Evolutionary conservation across 768 basidiomycete genomes (phyloP), one percentile per base, ranked within the genome.

Genomic region (Infundibulicybe gibba): DNA sequence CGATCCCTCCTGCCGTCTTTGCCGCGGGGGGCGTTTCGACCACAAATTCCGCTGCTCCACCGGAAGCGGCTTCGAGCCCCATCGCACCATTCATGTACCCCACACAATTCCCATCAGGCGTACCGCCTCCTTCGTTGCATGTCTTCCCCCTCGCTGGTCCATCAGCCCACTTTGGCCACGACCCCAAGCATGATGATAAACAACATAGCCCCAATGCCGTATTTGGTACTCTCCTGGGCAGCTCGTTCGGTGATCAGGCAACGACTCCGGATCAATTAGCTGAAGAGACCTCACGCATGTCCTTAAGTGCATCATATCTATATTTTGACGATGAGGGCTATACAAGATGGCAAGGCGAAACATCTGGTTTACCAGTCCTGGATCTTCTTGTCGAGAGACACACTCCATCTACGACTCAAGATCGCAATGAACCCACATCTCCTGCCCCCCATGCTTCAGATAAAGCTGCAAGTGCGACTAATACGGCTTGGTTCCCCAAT

Each of bases 291-390:
- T 74, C 81, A 11, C 77, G 81, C 20, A 77, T 83, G 66, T 81
- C 83, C 0, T 62, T 90, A 37, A 79, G 84, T 0, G 85, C 87
- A 2, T 88, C 87, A 0, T 92, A 92, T 61, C 76, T 92, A 31
- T 92, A 92, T 60, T 82, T 88, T 49, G 90, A 92, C 52, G 89
- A 92, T 58, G 88, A 91, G 61, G 90, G 90, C 2, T 87, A 84
- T 59, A 88, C 90, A 0, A 71, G 90, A 47, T 92, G 90, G 90
- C 90, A 92, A 67, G 93, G 94, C 25, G 92, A 94, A 57, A 91
- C 91, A 0, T 94, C 92, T 3, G 93, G 94, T 19, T 77, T 95
- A 0, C 94, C 94, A 5, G 77, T 95, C 3, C 77, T 94, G 20
- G 90, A 94, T 61, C 67, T 91, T 6, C 71, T 97, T 20, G 79